phyloP scores from a whole-genome alignment of 2,329 filamentous ascomycete species.

The Plenodomus biglobosus region DNA sequence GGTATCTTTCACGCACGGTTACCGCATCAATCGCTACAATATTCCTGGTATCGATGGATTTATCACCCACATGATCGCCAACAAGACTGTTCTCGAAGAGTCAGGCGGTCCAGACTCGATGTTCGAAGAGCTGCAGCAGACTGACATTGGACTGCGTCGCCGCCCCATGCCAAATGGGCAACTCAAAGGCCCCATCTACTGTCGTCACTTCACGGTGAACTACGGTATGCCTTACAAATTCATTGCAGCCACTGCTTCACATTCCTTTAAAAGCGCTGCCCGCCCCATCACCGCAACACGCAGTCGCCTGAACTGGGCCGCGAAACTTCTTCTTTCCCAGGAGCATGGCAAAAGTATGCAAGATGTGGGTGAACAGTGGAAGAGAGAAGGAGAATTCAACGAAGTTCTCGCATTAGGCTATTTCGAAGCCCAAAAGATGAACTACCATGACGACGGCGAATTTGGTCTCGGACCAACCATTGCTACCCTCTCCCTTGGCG shows the following conservation, averaged over 20 bases:
- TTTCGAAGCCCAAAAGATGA: slow-evolving; percentile 61
- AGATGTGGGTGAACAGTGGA: slow-evolving; percentile 8
- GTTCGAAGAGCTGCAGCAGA: slow-evolving; percentile 52
- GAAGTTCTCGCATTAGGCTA: slow-evolving; percentile 66
- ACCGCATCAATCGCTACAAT: slow-evolving; percentile 49
- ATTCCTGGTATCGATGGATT: slow-evolving; percentile 51
- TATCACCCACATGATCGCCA: slow-evolving; percentile 61
- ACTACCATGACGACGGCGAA: slow-evolving; percentile 68
- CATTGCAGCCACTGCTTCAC: slow-evolving; percentile 53
- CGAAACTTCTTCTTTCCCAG: slow-evolving; percentile 45
- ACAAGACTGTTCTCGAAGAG: slow-evolving; percentile 54
- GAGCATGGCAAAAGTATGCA: slow-evolving; percentile 11
- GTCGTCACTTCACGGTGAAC: slow-evolving; percentile 58
- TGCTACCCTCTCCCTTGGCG: slow-evolving; percentile 61
- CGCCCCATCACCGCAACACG: slow-evolving; percentile 54
- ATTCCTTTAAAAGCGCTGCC: slow-evolving; percentile 31
- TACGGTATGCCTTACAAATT: slow-evolving; percentile 69
- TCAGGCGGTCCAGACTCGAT: slow-evolving; percentile 62
- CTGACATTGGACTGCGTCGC: slow-evolving; percentile 42
- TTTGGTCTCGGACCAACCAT: slow-evolving; percentile 63
- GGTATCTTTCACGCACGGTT: slow-evolving; percentile 43
- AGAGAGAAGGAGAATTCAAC: slow-evolving; percentile 55
- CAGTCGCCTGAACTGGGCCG: slow-evolving; percentile 59
- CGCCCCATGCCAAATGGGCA: slow-evolving; percentile 13
- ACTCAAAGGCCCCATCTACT: slow-evolving; percentile 51